These are phyloP conservation scores for Artemisia argyi DNA, from an alignment of 129 eudicot genomes.

Conservation along the genomic window DNA sequence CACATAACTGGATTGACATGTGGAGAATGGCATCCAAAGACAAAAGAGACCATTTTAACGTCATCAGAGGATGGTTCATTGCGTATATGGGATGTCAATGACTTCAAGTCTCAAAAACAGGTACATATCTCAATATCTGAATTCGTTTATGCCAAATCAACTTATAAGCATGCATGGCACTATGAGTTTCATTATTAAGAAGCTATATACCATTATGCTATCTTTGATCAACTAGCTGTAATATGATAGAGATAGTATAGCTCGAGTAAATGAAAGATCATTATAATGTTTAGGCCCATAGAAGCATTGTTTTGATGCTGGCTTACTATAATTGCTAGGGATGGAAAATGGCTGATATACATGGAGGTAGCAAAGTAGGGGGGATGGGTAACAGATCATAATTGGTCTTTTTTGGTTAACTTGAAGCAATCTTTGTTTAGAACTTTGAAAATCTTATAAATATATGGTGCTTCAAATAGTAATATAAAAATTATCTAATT, in stretches of 20 bases:
- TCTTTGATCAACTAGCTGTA: too few relatives aligned
- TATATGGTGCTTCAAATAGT: too few relatives aligned
- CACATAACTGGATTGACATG: conserved; percentile 96
- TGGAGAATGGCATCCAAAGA: conserved; percentile 98
- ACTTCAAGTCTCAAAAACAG: conserved; percentile 91
- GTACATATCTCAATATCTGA: conserved; percentile 28
- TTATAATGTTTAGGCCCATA: too few relatives aligned
- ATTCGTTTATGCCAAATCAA: neutral
- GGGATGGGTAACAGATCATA: neutral
- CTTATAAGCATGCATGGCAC: too few relatives aligned
- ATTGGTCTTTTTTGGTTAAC: neutral
- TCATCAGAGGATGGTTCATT: conserved; percentile 98
- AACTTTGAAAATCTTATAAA: too few relatives aligned
- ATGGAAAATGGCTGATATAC: neutral
- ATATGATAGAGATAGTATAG: too few relatives aligned
- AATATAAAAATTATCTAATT: too few relatives aligned
- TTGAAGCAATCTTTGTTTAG: too few relatives aligned
- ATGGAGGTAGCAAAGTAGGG: neutral
- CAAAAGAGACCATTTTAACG: conserved; percentile 82
- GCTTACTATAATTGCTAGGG: neutral
- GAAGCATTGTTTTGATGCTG: too few relatives aligned
- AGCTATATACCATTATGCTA: too few relatives aligned
- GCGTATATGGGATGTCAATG: conserved; percentile 98
- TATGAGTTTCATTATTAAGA: too few relatives aligned
- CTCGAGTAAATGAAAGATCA: too few relatives aligned